Percentiles rank a stretch among this genome's conserved stretches.
These are phyloP conservation scores for Lentinula raphanica DNA, from an alignment of 768 basidiomycete genomes.

Conservation along the genomic window DNA sequence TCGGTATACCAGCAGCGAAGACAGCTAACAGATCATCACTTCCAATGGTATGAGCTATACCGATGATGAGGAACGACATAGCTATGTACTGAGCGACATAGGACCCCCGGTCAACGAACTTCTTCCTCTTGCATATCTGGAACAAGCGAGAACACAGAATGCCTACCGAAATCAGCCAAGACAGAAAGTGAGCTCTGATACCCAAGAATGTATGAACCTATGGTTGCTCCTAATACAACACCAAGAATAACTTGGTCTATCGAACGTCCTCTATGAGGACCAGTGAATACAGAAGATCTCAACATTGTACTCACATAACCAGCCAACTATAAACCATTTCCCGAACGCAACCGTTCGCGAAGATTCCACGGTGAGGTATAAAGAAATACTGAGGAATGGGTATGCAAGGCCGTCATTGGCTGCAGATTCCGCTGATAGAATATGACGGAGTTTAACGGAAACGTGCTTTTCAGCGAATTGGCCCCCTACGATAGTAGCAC, in stretches of 20 bases:
- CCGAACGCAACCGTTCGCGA: constrained; percentile 59
- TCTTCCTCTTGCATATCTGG: constrained; percentile 57
- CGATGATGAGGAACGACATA: constrained; percentile 67
- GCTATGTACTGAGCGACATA: constrained; percentile 83
- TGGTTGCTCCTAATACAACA: constrained; percentile 56
- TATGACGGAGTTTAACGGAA: constrained; percentile 67
- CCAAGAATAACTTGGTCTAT: constrained; percentile 81
- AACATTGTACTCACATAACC: constrained; percentile 61
- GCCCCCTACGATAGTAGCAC: constrained; percentile 80
- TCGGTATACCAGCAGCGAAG: constrained; percentile 68
- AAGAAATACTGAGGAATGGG: constrained; percentile 81
- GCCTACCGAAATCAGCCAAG: constrained; percentile 39
- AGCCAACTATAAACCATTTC: constrained; percentile 85
- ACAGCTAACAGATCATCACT: constrained; percentile 87
- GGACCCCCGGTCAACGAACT: constrained; percentile 74
- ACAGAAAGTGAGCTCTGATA: not conserved
- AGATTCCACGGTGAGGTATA: constrained; percentile 77
- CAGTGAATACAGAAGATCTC: not conserved
- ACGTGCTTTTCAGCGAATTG: constrained; percentile 68
- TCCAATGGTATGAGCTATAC: constrained; percentile 75
- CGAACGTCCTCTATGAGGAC: not conserved
- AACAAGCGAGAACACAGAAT: constrained; percentile 66
- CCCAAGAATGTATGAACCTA: constrained; percentile 25
- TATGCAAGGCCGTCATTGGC: constrained; percentile 96
- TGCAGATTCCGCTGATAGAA: constrained; percentile 86